Base-by-base conservation (phyloP, 768 basidiomycete genomes). In the Daedalea quercina region DNA sequence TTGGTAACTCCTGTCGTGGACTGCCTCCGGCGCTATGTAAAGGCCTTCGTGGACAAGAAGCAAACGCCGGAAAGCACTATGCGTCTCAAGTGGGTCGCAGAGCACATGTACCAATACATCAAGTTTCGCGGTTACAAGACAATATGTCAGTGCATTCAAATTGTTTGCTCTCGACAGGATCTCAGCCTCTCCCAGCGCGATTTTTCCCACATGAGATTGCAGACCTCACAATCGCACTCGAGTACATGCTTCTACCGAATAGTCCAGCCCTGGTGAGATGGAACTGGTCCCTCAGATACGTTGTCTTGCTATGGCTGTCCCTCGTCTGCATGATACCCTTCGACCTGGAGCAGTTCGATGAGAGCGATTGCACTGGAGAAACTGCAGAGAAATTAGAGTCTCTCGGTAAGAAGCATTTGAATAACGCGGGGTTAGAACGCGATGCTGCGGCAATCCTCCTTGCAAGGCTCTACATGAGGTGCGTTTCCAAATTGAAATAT, bases 321-420 rank as follows among this genome's bases (percentile, higher is more conserved):
- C 79, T 99, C 22, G 86, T 96, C 45, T 87, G 89, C 71, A 91
- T 90, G 72, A 85, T 97, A 17, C 96, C 96, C 0, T 99, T 99
- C 67, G 85, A 90, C 63, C 73, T 99, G 35, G 77, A 82, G 26
- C 88, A 91, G 60, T 91, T 96, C 50, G 91, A 93, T 61, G 84
- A 87, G 52, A 62, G 59, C 9, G 74, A 73, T 2, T 65, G 71
- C n/a, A 59, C 63, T 22, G 79, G 82, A 11, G 66, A 74, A 44
- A 89, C 87, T 1, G 81, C 83, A 0, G 58, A 61, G 17, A 65
- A 65, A 3, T 69, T 94, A 2, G 85, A 94, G 58, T 56, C 61
- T 1, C 64, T 83, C 2, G 86, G 80, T 0, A 86, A 78, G 60
- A 60, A 60, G 3, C 78, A 82, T 60, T 72, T 94, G 9, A 66